Evolutionary conservation across 768 basidiomycete species (phyloP).

Genomic region (Rhodotorula kratochvilovae): DNA sequence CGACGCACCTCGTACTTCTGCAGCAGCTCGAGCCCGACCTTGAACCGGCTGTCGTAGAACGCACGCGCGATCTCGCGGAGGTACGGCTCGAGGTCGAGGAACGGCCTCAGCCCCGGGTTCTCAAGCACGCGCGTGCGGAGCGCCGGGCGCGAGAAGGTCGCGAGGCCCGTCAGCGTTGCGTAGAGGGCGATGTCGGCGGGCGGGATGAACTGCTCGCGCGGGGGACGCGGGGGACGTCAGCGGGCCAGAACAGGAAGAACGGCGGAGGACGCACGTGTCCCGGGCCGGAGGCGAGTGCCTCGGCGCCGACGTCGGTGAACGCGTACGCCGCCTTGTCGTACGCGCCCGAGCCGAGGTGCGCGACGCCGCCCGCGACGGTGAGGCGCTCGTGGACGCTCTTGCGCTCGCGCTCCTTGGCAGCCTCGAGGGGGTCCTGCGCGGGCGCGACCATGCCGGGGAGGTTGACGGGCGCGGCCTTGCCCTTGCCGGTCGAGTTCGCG

Average conservation of each 20-base stretch:
- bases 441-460: slow-evolving; percentile 45
- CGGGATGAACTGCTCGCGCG: slow-evolving; percentile 63
- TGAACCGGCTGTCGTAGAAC: slow-evolving; percentile 83
- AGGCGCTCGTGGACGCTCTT: slow-evolving; percentile 71
- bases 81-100: slow-evolving; percentile 82
- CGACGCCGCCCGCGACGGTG: slow-evolving; percentile 72
- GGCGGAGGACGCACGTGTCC: slow-evolving; percentile 5
- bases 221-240: no score
- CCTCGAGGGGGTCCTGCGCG: slow-evolving; percentile 30
- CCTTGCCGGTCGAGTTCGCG: slow-evolving; percentile 3
- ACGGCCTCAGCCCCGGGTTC: slow-evolving; percentile 62
- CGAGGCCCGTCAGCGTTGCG: slow-evolving; percentile 75
- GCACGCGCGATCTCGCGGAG: slow-evolving; percentile 77
- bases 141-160: slow-evolving; percentile 64
- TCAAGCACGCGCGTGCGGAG: slow-evolving; percentile 63
- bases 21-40: slow-evolving; percentile 69
- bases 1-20: slow-evolving; percentile 62
- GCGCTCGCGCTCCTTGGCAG: slow-evolving; percentile 59
- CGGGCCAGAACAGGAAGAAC: not conserved
- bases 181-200: slow-evolving; percentile 82
- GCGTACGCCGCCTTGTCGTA: slow-evolving; percentile 75
- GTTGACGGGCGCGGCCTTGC: slow-evolving; percentile 29
- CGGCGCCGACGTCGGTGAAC: slow-evolving; percentile 50
- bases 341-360: slow-evolving; percentile 63
- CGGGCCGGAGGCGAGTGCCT: slow-evolving; percentile 21